Evolutionary conservation across 2,329 filamentous ascomycete species (phyloP), one percentile per base, ranked within the genome.

Genomic region (Apiospora kogelbergensis): DNA sequence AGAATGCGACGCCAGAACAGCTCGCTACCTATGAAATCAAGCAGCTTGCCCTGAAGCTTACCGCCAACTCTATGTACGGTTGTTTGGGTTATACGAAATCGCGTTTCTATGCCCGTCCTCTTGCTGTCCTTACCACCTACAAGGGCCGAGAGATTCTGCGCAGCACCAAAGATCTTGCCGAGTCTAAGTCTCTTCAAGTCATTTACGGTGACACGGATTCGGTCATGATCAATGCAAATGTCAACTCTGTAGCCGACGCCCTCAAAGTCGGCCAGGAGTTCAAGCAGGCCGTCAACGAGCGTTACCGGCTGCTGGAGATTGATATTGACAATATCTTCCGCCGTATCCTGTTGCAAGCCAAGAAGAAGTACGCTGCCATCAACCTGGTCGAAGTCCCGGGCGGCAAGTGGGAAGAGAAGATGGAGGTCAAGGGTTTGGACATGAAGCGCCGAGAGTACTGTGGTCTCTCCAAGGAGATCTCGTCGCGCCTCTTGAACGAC

Each of bases 221-320:
- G 10, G 96, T 99, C 82, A 99, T 99, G 96, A 98, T 99, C 84
- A 99, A 99, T 78, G 97, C 96, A 72, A 98, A 98, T 77, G 94
- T 96, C 68, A 93, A 98, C 81, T 97, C 93, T 73, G 92, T 98
- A 40, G 90, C 93, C 41, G 94, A 97, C 76, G 96, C 96, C 1
- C 84, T 98, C 75, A 95, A 93, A 77, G 92, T 99, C 66, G 97
- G 96, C 69, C 91, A 94, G 60, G 94, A 98, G 72, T 98, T 99
- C 86, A 98, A 98, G 83, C 91, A 90, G 75, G 89, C 93, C 30
- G 96, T 99, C 81, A 99, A 99, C 78, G 93, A 97, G 74, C 90
- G 92, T 71, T 99, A 99, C 81, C 92, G 87, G 76, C 87, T 98
- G 66, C 86, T 99, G 17, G 97, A 99, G 79, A 99, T 99, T 72